Conservation (phyloP, 148 eudicot species). For the Vaccinium darrowii region DNA sequence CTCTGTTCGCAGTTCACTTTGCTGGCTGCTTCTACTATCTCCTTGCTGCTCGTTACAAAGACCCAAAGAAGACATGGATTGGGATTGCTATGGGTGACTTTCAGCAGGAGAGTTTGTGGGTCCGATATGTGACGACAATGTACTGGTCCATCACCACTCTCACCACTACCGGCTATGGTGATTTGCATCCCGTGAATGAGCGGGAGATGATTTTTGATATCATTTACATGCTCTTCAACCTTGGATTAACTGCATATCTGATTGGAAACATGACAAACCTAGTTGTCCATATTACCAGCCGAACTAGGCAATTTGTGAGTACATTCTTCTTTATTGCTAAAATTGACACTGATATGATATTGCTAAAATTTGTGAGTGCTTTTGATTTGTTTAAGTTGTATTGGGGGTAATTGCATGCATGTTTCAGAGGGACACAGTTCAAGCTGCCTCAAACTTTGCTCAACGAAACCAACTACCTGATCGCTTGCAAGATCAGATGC, state of each 20-base stretch:
- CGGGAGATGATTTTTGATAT: constrained; percentile 68
- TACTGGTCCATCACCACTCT: constrained; percentile 88
- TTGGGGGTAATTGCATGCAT: constrained; percentile 27
- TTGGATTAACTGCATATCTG: constrained; percentile 66
- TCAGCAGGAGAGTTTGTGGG: constrained; percentile 28
- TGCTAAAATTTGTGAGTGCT: too few species aligned
- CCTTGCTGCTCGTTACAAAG: constrained; percentile 45
- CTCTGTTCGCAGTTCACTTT: constrained; percentile 67
- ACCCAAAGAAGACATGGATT: constrained; percentile 63
- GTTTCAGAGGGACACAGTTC: constrained; percentile 68
- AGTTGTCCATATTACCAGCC: constrained; percentile 69
- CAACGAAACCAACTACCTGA: constrained; percentile 61
- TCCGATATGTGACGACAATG: constrained; percentile 53
- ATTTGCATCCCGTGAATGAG: constrained; percentile 65
- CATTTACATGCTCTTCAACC: constrained; percentile 76
- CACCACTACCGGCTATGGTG: constrained; percentile 81
- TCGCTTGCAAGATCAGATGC: constrained; percentile 81
- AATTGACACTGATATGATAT: neutral
- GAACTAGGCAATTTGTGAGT: constrained; percentile 80
- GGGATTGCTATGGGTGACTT: constrained; percentile 34
- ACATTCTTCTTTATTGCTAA: neutral
- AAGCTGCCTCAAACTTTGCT: constrained; percentile 81
- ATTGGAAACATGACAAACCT: constrained; percentile 94
- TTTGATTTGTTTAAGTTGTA: constrained; percentile 2
- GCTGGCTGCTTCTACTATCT: constrained; percentile 68